Evolutionary conservation across 2,329 filamentous ascomycete genomes (phyloP).

Genomic region (Alternaria dauci): DNA sequence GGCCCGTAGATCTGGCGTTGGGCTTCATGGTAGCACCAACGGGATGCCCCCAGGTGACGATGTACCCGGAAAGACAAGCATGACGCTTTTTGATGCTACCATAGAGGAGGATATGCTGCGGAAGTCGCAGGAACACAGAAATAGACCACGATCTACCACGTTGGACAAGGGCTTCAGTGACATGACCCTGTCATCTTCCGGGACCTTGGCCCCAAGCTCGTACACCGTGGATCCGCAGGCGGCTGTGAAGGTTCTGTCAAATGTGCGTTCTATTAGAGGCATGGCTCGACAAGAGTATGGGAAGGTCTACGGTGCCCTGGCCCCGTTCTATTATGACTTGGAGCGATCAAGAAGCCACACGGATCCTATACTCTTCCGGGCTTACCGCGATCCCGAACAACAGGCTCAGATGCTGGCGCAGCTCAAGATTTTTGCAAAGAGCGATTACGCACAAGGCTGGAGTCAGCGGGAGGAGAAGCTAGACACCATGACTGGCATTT

Average conservation of each 20-base stretch:
- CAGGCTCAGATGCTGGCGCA: conserved; percentile 91
- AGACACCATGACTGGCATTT: conserved; percentile 76
- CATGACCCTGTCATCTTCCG: conserved; percentile 63
- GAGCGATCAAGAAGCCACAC: conserved; percentile 74
- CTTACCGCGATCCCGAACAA: conserved; percentile 85
- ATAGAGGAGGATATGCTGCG: conserved; percentile 69
- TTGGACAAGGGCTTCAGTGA: conserved; percentile 81
- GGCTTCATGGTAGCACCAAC: conserved; percentile 45
- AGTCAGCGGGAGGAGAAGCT: conserved; percentile 75
- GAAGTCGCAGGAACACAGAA: conserved; percentile 47
- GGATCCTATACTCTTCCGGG: conserved; percentile 84
- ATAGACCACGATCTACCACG: conserved; percentile 41
- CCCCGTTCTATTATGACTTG: conserved; percentile 88
- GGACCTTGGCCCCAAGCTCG: conserved; percentile 39
- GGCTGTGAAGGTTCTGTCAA: conserved; percentile 73
- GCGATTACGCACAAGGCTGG: conserved; percentile 82
- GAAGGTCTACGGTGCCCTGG: conserved; percentile 86
- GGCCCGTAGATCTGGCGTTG: conserved; percentile 45
- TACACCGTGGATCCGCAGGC: conserved; percentile 64
- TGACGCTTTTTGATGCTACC: conserved; percentile 77
- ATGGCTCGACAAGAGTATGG: conserved; percentile 89
- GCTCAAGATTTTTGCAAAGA: conserved; percentile 77
- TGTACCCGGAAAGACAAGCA: conserved; percentile 53
- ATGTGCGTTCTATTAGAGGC: conserved; percentile 80
- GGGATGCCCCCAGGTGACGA: conserved; percentile 48